Base-by-base conservation (phyloP, 2,329 filamentous ascomycete genomes). In the Lecanicillium sp. region DNA sequence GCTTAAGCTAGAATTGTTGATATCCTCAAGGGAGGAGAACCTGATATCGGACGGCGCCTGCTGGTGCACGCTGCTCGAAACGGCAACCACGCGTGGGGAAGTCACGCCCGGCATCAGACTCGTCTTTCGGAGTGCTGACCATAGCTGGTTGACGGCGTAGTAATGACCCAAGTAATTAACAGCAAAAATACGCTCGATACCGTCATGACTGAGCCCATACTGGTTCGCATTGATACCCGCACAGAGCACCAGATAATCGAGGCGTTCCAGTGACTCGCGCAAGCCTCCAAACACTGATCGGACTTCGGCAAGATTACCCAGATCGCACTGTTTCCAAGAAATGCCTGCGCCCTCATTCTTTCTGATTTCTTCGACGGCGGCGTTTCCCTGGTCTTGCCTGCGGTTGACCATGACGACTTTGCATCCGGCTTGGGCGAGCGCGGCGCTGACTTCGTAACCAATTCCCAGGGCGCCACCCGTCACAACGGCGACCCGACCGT, bases 161-260 rank as follows among this genome's bases (percentile, higher is more conserved):
- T 67, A 72, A 12, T 73, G 68, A 0, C 68, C 69, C 1, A 74
- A 60, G 50, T 62, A 72, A 44, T 73, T 73, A 4, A 73, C 67
- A 1, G 63, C 63, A 51, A 73, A 74, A 49, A 69, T 65, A 4
- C 67, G 60, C 29, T 73, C 71, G 41, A 72, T 68, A 0, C 64
- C 63, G 41, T 73, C 70, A 1, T 54, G 33, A 14, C 66, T 64
- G 1, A 64, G 47, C 1, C 56, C 62, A 54, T 63, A 71, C 47
- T 65, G 57, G 44, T 68, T 70, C 0, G 60, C 62, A 51, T 72
- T 72, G 51, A 73, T 71, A 4, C 70, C 70, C 0, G 70, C 68
- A 0, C 62, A 67, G 1, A 71, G 55, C 1, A 71, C 65, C n/a
- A 72, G 56, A 56, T 70, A 61, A 50, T 73, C 69, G 9, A 73